phyloP scores from a whole-genome alignment of 805 yeast genomes.

The Pichia deserticola region DNA sequence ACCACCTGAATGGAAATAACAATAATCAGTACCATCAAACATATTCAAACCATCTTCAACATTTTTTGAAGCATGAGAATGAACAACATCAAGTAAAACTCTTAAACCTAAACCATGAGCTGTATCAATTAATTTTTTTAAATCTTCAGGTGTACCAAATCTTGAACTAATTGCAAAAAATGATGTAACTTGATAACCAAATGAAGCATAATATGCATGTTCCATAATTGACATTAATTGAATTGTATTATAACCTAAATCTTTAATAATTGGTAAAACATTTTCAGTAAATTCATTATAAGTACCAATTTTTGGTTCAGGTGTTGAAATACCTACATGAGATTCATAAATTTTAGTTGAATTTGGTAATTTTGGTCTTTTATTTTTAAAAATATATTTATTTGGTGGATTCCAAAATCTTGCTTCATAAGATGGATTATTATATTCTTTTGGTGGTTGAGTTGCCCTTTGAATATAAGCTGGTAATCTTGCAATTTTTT shows the following conservation, averaged over 20 bases:
- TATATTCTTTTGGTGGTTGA: constrained; percentile 50
- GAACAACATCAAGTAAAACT: constrained; percentile 87
- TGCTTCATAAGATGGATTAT: constrained; percentile 60
- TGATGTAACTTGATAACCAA: constrained; percentile 94
- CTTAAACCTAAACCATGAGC: constrained; percentile 86
- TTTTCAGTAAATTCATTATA: constrained; percentile 78
- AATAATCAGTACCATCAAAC: constrained; percentile 94
- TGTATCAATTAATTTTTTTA: constrained; percentile 81
- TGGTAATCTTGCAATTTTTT: constrained; percentile 70
- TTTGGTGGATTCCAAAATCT: constrained; percentile 82
- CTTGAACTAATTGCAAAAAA: constrained; percentile 88
- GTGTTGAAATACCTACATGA: constrained; percentile 89
- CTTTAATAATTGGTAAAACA: constrained; percentile 75
- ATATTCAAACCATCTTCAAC: constrained; percentile 87
- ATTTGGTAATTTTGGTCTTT: constrained; percentile 51
- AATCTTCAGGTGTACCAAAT: constrained; percentile 91
- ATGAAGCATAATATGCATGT: constrained; percentile 96
- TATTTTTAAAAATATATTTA: constrained; percentile 52
- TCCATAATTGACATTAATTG: constrained; percentile 99
- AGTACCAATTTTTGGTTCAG: constrained; percentile 78
- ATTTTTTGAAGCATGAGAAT: constrained; percentile 92
- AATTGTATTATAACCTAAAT: constrained; percentile 84
- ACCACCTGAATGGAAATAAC: constrained; percentile 82
- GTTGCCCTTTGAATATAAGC: constrained; percentile 87
- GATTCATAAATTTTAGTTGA: constrained; percentile 84